These are phyloP conservation scores for Penicillium sp. DNA, from an alignment of 2,329 filamentous ascomycete species.

Conservation along the genomic window DNA sequence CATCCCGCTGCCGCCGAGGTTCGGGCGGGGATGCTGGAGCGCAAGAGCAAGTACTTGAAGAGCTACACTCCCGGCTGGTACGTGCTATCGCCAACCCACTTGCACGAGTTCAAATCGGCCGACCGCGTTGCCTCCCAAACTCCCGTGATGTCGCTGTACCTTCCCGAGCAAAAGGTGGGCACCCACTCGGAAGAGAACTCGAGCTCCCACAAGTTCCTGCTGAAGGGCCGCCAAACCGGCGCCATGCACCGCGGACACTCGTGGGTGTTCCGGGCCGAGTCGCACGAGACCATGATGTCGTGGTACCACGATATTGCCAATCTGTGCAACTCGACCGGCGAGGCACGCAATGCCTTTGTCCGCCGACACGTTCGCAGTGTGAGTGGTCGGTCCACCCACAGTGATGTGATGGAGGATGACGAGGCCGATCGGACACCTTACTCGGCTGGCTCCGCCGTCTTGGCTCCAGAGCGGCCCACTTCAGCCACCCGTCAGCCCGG, in stretches of 20 bases:
- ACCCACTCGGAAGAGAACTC: constrained; percentile 78
- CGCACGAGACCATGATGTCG: constrained; percentile 89
- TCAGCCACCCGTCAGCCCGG: constrained; percentile 65
- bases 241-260: constrained; percentile 76
- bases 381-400: constrained; percentile 64
- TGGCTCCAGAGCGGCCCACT: constrained; percentile 34
- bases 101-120: constrained; percentile 98
- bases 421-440: constrained; percentile 62
- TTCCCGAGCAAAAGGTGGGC: constrained; percentile 91
- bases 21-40: constrained; percentile 81
- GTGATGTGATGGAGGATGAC: constrained; percentile 70
- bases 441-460: constrained; percentile 49
- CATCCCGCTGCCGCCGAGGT: constrained; percentile 80
- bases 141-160: constrained; percentile 91
- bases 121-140: constrained; percentile 76
- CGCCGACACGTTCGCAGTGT: constrained; percentile 72
- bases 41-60: constrained; percentile 98
- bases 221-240: constrained; percentile 92
- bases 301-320: constrained; percentile 93
- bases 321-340: constrained; percentile 79
- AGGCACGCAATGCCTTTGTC: constrained; percentile 83
- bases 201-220: constrained; percentile 92
- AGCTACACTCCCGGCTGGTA: constrained; percentile 98
- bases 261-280: constrained; percentile 63
- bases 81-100: constrained; percentile 88